Percentiles rank a stretch among this genome's conserved stretches.
These are phyloP conservation scores for Dactylellina sp. DNA, from an alignment of 2,329 filamentous ascomycete species.

Conservation along the genomic window DNA sequence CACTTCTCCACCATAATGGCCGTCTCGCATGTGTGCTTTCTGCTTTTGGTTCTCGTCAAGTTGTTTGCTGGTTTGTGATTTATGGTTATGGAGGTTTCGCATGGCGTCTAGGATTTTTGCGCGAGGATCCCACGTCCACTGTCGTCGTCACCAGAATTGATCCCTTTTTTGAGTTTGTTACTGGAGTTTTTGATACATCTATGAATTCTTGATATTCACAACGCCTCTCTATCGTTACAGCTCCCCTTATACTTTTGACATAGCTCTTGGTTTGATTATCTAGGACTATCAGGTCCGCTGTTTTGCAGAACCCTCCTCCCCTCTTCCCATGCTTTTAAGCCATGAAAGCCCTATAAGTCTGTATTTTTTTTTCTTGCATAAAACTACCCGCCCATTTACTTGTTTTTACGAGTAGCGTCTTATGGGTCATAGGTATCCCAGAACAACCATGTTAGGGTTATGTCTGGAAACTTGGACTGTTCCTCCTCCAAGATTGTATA, in stretches of 20 bases:
- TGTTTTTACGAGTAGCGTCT: background rate
- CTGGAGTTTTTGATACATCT: conserved; percentile 13
- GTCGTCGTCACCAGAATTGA: background rate
- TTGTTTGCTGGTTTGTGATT: conserved; percentile 36
- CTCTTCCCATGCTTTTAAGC: too few relatives aligned
- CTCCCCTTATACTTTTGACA: conserved; percentile 11
- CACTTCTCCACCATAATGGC: conserved; percentile 37
- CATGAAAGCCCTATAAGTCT: too few relatives aligned
- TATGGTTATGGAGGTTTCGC: conserved; percentile 19
- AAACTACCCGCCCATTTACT: too few relatives aligned
- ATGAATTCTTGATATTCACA: background rate
- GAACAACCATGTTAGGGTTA: conserved; percentile 21
- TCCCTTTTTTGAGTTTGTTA: conserved; percentile 1
- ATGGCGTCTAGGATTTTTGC: conserved; percentile 38
- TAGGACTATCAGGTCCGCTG: too few relatives aligned
- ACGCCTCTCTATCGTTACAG: conserved; percentile 16
- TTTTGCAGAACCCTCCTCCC: too few relatives aligned
- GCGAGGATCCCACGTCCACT: too few relatives aligned
- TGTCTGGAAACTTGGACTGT: conserved; percentile 10
- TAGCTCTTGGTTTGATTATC: background rate
- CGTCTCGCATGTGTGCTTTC: conserved; percentile 35
- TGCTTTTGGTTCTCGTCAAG: conserved; percentile 45
- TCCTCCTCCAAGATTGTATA: conserved; percentile 16
- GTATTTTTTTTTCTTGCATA: too few relatives aligned
- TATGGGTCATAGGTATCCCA: background rate